phyloP scores from a whole-genome alignment of 345 rosid species.

The Noccaea caerulescens region DNA sequence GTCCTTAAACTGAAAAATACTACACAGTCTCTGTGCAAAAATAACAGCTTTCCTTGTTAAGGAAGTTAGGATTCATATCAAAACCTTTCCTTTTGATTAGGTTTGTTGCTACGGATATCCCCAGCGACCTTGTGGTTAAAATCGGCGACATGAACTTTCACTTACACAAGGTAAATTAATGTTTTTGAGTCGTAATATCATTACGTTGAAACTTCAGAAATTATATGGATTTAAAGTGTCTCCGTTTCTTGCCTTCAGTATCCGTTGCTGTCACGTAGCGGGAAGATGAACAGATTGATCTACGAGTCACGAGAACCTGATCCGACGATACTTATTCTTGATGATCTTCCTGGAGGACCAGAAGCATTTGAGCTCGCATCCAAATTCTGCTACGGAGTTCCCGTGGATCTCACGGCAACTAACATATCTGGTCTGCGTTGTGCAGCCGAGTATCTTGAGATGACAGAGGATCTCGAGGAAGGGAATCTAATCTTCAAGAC shows the following conservation, averaged over 20 bases:
- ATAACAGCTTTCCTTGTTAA: slow-evolving; percentile 23
- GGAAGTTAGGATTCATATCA: slow-evolving; percentile 22
- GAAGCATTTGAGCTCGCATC: slow-evolving; percentile 92
- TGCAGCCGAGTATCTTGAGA: slow-evolving; percentile 96
- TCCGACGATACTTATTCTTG: slow-evolving; percentile 58
- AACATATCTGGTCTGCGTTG: slow-evolving; percentile 91
- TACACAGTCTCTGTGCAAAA: not conserved
- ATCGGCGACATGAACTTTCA: slow-evolving; percentile 77
- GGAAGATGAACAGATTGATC: slow-evolving; percentile 82
- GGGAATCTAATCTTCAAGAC: slow-evolving; percentile 97
- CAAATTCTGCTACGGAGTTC: slow-evolving; percentile 93
- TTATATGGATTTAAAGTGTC: not conserved
- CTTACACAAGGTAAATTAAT: slow-evolving; percentile 77
- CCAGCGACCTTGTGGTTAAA: slow-evolving; percentile 81
- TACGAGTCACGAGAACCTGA: slow-evolving; percentile 75
- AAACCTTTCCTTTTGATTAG: slow-evolving; percentile 42
- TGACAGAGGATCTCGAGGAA: slow-evolving; percentile 99
- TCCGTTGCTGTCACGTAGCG: slow-evolving; percentile 93
- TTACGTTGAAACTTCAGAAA: not conserved
- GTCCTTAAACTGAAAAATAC: not conserved
- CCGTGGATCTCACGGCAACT: slow-evolving; percentile 88
- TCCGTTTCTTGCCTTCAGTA: slow-evolving; percentile 51
- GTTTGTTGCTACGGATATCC: slow-evolving; percentile 93
- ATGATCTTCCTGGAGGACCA: slow-evolving; percentile 89
- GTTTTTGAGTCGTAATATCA: slow-evolving; percentile 3